Base-by-base conservation (phyloP, 2,329 filamentous ascomycete genomes). In the Penicillium sp. region DNA sequence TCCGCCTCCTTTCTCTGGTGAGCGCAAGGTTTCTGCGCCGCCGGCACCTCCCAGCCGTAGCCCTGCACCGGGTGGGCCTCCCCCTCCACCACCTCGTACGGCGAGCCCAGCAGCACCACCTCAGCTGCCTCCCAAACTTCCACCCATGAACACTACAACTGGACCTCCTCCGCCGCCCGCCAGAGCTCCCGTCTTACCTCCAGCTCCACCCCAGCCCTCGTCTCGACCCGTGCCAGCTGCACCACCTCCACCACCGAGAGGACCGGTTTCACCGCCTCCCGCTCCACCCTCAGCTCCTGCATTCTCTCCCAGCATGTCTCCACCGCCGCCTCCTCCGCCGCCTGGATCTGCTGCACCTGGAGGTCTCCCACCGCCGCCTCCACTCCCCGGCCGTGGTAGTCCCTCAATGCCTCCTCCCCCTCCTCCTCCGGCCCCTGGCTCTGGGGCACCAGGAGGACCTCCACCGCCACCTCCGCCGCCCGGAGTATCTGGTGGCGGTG, bases 1-100 rank as follows among this genome's bases (percentile, higher is more conserved):
- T 5, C 89, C 91, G 47, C 90, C 91, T 6, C 83, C 88, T 2
- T 95, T 95, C 63, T 65, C 79, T 41, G 86, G 87, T 38, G 82
- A 85, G 61, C 73, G 81, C 54, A 81, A 74, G 54, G 74, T 81
- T 28, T 75, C 79, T 3, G 78, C 77, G 36, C 85, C 88, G 33
- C 88, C 88, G n/a, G 84, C 87, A 41, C 85, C 88, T 19, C 87
- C 88, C 31, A 83, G 79, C 65, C 83, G 88, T 57, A 82, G 81
- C 27, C 76, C 84, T 31, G 82, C 53, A 22, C 64, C 64, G 44
- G 54, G 62, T 46, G 67, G 85, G 14, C 88, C 89, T 53, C 88
- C 88, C 28, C 86, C 87, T 9, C 86, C 81, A 22, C 78, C 79
- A 40, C 75, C 75, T 48, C 73, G 79, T 43, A 73, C 75, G 44